A percentile compares a stretch with the other conserved stretches of the same genome.
Conservation (phyloP, 139 green algal species). For the Ulvella scutata region DNA sequence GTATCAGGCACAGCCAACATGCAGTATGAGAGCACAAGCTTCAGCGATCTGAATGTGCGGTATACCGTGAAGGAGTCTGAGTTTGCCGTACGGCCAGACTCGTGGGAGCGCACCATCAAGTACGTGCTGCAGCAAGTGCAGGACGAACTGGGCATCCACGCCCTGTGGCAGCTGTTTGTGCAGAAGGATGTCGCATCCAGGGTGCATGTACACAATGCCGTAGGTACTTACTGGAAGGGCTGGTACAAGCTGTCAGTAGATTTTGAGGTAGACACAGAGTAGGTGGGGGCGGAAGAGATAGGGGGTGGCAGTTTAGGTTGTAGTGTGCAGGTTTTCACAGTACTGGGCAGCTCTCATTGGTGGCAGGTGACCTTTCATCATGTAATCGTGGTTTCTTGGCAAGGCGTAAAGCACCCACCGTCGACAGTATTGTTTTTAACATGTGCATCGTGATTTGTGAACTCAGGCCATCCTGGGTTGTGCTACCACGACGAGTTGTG, state of each 20-base stretch:
- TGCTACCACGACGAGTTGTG: too few species aligned
- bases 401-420: too few species aligned
- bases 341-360: too few species aligned
- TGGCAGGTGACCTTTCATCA: too few species aligned
- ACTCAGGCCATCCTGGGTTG: too few species aligned
- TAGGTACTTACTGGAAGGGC: neutral
- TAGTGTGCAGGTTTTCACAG: too few species aligned
- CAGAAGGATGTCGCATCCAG: neutral
- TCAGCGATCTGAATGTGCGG: too few species aligned
- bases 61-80: neutral
- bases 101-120: neutral
- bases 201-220: neutral
- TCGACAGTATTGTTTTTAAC: too few species aligned
- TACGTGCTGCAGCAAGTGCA: neutral
- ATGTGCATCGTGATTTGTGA: too few species aligned
- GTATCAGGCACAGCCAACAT: neutral
- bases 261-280: neutral
- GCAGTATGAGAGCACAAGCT: neutral
- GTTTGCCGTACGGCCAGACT: neutral
- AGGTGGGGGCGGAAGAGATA: neutral
- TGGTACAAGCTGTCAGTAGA: neutral
- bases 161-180: neutral
- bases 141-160: neutral
- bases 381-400: too few species aligned
- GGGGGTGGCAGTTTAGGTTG: too few species aligned